phyloP scores from a whole-genome alignment of 2,329 filamentous ascomycete species.

The Claviceps cyperi region DNA sequence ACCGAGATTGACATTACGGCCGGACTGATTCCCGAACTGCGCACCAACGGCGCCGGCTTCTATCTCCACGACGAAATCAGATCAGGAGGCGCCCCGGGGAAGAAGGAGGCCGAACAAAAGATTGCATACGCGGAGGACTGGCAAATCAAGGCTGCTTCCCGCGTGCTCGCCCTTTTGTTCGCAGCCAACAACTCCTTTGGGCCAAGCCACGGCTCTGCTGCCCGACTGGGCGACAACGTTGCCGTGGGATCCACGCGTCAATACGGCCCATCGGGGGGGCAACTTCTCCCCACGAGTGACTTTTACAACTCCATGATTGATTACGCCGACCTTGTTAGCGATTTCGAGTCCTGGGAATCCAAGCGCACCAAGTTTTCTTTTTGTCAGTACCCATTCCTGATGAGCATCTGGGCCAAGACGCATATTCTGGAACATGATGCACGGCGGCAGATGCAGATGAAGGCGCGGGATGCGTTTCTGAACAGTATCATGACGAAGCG shows the following conservation, averaged over 20 bases:
- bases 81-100: conserved; percentile 32
- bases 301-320: conserved; percentile 85
- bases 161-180: conserved; percentile 69
- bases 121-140: conserved; percentile 68
- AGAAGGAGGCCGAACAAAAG: conserved; percentile 38
- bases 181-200: conserved; percentile 54
- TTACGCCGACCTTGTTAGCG: conserved; percentile 67
- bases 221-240: conserved; percentile 7
- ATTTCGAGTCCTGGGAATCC: conserved; percentile 80
- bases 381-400: conserved; percentile 81
- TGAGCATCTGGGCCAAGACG: conserved; percentile 87
- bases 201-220: conserved; percentile 20
- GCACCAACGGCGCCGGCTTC: conserved; percentile 37
- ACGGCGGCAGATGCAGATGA: conserved; percentile 74
- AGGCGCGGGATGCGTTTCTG: conserved; percentile 81
- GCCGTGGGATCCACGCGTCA: conserved; percentile 10
- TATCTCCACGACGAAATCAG: conserved; percentile 68
- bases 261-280: conserved; percentile 31
- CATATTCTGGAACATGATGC: conserved; percentile 81
- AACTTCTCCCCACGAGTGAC: conserved; percentile 63
- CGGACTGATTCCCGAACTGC: conserved; percentile 60
- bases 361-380: conserved; percentile 65
- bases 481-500: conserved; percentile 69
- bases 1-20: conserved; percentile 45
- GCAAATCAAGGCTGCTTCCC: conserved; percentile 72